phyloP scores from a whole-genome alignment of 2,329 filamentous ascomycete genomes.

The Grosmannia serpens region DNA sequence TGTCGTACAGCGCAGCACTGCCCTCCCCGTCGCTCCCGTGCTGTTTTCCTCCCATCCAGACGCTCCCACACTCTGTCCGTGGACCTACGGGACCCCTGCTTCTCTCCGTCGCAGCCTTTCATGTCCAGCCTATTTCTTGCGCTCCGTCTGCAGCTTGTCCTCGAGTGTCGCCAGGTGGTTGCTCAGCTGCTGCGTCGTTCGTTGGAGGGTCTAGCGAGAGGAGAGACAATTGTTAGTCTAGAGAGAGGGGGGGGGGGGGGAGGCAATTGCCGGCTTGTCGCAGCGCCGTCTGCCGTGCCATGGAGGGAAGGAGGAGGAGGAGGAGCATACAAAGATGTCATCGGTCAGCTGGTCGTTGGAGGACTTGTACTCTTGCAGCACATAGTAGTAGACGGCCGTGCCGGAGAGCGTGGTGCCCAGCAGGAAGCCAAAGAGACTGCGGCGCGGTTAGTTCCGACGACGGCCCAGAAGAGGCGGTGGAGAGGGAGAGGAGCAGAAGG shows the following conservation, averaged over 20 bases:
- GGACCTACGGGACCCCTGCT: neutral
- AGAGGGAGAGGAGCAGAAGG: too few relatives aligned
- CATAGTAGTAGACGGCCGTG: conserved; percentile 78
- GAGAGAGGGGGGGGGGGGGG: conserved; percentile 16
- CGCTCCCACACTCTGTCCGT: neutral
- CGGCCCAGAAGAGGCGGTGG: neutral
- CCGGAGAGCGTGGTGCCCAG: conserved; percentile 72
- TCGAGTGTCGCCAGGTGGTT: conserved; percentile 74
- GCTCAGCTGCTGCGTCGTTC: conserved; percentile 75
- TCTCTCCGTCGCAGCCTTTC: neutral
- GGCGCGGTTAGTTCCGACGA: neutral
- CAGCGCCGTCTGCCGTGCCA: too few relatives aligned
- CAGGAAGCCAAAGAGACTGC: conserved; percentile 86
- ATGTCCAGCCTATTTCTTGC: conserved; percentile 49
- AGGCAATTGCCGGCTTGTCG: too few relatives aligned
- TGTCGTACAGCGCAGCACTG: neutral
- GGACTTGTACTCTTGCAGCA: conserved; percentile 84
- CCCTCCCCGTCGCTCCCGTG: neutral
- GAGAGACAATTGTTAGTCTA: conserved; percentile 13
- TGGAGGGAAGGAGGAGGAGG: neutral
- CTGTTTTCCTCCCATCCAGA: neutral
- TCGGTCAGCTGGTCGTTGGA: conserved; percentile 89
- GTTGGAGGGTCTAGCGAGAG: conserved; percentile 61
- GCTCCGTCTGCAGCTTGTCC: conserved; percentile 58
- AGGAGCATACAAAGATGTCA: conserved; percentile 74